These are phyloP conservation scores for Suhomyces atakaporum DNA, from an alignment of 1,139 yeast species.

Conservation along the genomic window DNA sequence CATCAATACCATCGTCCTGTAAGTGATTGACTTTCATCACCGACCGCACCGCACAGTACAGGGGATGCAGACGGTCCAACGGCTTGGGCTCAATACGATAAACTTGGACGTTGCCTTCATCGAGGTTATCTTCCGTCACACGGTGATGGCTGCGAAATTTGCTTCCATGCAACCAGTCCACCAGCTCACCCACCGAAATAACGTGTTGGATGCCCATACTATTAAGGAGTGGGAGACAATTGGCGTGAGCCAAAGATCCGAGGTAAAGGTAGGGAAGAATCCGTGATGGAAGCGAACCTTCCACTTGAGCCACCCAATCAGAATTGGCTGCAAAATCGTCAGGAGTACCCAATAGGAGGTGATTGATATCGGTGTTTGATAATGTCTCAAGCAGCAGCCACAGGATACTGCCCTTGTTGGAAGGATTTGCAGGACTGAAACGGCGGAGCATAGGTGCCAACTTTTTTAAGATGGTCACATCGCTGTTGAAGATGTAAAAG, in stretches of 20 bases:
- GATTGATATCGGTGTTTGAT: constrained; percentile 35
- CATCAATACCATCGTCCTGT: constrained; percentile 53
- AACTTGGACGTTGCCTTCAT: constrained; percentile 37
- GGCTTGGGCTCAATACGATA: constrained; percentile 22
- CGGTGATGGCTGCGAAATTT: constrained; percentile 32
- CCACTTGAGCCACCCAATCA: constrained; percentile 47
- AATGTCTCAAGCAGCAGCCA: constrained; percentile 35
- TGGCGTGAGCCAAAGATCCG: constrained; percentile 85
- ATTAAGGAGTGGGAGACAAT: constrained; percentile 60
- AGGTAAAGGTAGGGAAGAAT: constrained; percentile 82
- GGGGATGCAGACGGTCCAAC: constrained; percentile 7
- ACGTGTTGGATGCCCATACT: constrained; percentile 72
- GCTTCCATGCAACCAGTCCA: constrained; percentile 57
- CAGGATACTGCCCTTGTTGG: constrained; percentile 16
- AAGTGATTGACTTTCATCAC: constrained; percentile 48
- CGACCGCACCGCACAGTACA: constrained; percentile 26
- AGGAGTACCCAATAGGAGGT: constrained; percentile 27
- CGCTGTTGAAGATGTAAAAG: constrained; percentile 78
- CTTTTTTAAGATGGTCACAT: constrained; percentile 63
- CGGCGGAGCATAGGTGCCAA: constrained; percentile 60
- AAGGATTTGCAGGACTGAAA: constrained; percentile 49
- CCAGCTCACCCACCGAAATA: constrained; percentile 82
- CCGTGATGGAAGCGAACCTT: constrained; percentile 71
- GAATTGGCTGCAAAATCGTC: constrained; percentile 5
- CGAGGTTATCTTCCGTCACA: constrained; percentile 25